A percentile compares a stretch with the other conserved stretches of the same genome.
Evolutionary conservation across 345 rosid genomes (phyloP).

Genomic region (Carallia pectinifolia): DNA sequence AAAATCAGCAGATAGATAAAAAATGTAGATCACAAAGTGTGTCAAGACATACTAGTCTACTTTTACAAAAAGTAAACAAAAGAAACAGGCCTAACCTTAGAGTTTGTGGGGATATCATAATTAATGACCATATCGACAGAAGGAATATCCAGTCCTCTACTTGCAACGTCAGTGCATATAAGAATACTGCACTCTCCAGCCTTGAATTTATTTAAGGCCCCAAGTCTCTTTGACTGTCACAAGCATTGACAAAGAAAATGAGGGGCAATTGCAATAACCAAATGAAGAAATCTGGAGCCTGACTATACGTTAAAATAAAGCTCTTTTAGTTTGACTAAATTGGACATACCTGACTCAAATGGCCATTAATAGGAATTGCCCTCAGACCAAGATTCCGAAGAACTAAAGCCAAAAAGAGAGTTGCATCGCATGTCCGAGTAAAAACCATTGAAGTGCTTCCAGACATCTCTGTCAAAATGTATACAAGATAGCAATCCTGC

Average conservation of each 20-base stretch:
- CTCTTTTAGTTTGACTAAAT: not conserved
- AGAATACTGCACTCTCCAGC: conserved; percentile 92
- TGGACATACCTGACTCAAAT: conserved; percentile 75
- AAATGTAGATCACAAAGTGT: too few species aligned
- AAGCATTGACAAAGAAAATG: conserved; percentile 8
- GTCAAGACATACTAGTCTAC: not conserved
- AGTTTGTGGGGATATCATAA: conserved; percentile 84
- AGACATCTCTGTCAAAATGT: conserved; percentile 67
- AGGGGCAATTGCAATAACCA: not conserved
- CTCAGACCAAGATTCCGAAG: conserved; percentile 87
- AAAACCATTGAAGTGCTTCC: conserved; percentile 87
- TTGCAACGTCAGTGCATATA: conserved; percentile 94
- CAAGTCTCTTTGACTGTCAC: conserved; percentile 82
- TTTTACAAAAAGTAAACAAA: not conserved
- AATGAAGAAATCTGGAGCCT: not conserved
- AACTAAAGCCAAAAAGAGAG: conserved; percentile 63
- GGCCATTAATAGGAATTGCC: conserved; percentile 97
- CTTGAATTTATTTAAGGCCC: conserved; percentile 90
- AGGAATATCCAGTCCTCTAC: conserved; percentile 97
- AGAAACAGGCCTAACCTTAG: conserved; percentile 45
- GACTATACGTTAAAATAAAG: too few species aligned
- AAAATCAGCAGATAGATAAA: too few species aligned
- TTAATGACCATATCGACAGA: conserved; percentile 95
- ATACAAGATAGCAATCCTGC: conserved; percentile 93
- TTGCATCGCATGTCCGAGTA: conserved; percentile 89